phyloP scores from a whole-genome alignment of 257 asterid species.

The Galeopsis tetrahit region DNA sequence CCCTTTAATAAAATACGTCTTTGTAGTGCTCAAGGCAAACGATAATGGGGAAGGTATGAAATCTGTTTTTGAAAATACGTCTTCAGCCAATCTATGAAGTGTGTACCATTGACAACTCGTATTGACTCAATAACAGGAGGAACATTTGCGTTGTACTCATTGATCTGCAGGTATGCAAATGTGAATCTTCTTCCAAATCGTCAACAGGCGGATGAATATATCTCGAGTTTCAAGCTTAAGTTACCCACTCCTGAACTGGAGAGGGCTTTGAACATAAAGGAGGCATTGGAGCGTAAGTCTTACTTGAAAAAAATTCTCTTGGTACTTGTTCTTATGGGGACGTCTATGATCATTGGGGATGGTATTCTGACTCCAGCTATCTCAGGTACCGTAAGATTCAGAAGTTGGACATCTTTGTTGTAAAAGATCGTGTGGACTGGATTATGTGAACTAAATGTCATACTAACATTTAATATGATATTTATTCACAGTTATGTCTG shows the following conservation, averaged over 20 bases:
- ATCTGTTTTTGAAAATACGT: constrained; percentile 18
- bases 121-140: constrained; percentile 71
- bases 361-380: constrained; percentile 97
- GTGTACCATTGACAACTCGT: constrained; percentile 31
- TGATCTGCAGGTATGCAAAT: constrained; percentile 89
- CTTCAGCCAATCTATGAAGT: constrained; percentile 11
- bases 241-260: constrained; percentile 92
- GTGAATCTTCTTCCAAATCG: constrained; percentile 91
- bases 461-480: constrained; percentile 27
- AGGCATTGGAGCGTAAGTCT: constrained; percentile 68
- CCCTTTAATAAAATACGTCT: constrained; percentile 80
- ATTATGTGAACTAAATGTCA: not conserved
- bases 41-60: constrained; percentile 90
- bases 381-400: constrained; percentile 52
- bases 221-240: constrained; percentile 92
- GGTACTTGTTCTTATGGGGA: constrained; percentile 84
- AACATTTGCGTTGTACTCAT: constrained; percentile 89
- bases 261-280: constrained; percentile 87
- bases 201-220: constrained; percentile 78
- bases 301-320: constrained; percentile 61
- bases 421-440: not conserved
- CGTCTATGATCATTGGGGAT: constrained; percentile 94
- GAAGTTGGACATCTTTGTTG: not conserved
- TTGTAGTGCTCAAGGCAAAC: constrained; percentile 88
- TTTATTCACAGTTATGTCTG: constrained; percentile 85